Evolutionary conservation across 1,284 basidiomycete genomes (phyloP).

Genomic region (Papiliotrema terrestris): DNA sequence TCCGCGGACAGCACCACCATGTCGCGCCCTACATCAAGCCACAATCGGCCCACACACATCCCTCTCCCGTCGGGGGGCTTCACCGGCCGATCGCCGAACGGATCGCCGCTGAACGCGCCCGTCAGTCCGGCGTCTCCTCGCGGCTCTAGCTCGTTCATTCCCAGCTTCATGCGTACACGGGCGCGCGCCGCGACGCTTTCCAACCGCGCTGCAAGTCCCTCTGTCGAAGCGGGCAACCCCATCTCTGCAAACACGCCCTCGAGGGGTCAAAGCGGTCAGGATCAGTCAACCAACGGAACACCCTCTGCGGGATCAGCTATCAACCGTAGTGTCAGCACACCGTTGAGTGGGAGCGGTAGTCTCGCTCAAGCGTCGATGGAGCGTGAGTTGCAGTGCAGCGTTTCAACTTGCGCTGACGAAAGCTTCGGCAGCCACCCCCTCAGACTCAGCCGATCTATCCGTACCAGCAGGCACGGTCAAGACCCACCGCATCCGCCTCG

Average conservation of each 20-base stretch:
- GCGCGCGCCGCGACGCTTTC: conserved; percentile 40
- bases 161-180: conserved; percentile 44
- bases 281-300: not conserved
- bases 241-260: conserved; percentile 8
- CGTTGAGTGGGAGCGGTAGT: conserved; percentile 9
- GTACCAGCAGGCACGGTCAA: conserved; percentile 14
- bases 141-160: conserved; percentile 40
- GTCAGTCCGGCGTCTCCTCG: conserved; percentile 42
- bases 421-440: not conserved
- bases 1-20: conserved; percentile 2
- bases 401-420: not conserved
- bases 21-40: conserved; percentile 6
- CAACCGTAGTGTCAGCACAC: conserved; percentile 39
- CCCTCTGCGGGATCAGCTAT: conserved; percentile 13
- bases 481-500: conserved; percentile 65
- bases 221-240: conserved; percentile 20
- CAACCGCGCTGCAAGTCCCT: conserved; percentile 19
- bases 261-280: not conserved
- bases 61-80: conserved; percentile 17
- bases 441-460: not conserved
- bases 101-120: conserved; percentile 18
- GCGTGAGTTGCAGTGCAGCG: not conserved
- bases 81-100: conserved; percentile 12
- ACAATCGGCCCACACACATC: conserved; percentile 27
- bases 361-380: not conserved